phyloP scores from a whole-genome alignment of 2,329 filamentous ascomycete genomes.

The Diaporthe australafricana region DNA sequence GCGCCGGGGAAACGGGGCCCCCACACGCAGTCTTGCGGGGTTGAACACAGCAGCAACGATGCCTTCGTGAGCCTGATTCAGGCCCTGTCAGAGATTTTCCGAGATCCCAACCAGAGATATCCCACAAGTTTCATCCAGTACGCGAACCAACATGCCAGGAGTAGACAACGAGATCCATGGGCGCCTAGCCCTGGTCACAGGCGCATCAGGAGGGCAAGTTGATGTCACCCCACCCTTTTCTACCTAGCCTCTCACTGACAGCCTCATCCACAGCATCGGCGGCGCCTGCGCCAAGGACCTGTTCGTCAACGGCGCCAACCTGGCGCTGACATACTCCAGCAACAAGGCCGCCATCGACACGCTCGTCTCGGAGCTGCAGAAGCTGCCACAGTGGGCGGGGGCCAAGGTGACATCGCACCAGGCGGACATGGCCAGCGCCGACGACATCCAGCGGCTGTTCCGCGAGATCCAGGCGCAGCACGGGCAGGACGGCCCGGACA shows the following conservation, averaged over 20 bases:
- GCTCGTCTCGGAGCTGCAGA: conserved; percentile 55
- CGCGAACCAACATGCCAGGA: conserved; percentile 28
- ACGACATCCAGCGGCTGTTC: conserved; percentile 66
- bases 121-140: neutral
- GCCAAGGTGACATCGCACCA: conserved; percentile 63
- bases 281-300: conserved; percentile 68
- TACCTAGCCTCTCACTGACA: conserved; percentile 21
- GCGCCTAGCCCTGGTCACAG: conserved; percentile 68
- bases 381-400: conserved; percentile 47
- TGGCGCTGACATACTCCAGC: conserved; percentile 70
- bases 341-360: conserved; percentile 58
- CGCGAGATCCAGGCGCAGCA: conserved; percentile 64
- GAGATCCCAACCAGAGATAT: no score
- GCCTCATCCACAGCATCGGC: conserved; percentile 61
- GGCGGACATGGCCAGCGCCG: conserved; percentile 66
- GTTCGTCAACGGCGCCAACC: conserved; percentile 60
- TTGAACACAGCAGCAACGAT: neutral
- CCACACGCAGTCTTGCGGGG: conserved; percentile 14
- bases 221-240: neutral
- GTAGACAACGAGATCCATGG: conserved; percentile 60
- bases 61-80: neutral
- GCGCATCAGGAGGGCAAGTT: conserved; percentile 69
- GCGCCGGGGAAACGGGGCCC: conserved; percentile 17
- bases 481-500: conserved; percentile 64
- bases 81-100: conserved; percentile 1